A percentile compares a stretch with the other conserved stretches of the same genome.
Evolutionary conservation across 352 stramenopile genomes (phyloP).

Genomic region (Aphanomyces invadans): DNA sequence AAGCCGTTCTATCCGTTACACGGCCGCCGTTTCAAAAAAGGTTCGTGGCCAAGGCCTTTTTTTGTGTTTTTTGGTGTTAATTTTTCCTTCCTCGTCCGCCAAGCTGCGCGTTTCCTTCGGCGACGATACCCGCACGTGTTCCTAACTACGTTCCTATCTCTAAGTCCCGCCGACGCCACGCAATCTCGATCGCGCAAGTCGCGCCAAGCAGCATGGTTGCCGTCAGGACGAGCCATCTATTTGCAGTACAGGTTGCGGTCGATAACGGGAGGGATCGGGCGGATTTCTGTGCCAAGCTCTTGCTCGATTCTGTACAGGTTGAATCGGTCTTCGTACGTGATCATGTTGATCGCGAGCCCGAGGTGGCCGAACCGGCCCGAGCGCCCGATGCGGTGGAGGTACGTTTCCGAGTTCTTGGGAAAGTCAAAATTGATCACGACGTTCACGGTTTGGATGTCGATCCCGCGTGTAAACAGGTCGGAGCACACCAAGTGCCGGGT

Average conservation of each 20-base stretch:
- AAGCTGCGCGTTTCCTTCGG: no score
- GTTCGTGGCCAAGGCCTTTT: no score
- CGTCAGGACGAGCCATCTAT: conserved; percentile 30
- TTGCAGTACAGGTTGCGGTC: conserved; percentile 98
- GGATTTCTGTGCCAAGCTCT: conserved; percentile 98
- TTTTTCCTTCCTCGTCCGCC: background rate
- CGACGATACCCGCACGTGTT: background rate
- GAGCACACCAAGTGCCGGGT: conserved; percentile 97
- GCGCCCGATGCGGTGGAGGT: conserved; percentile 98
- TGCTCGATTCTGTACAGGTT: conserved; percentile 98
- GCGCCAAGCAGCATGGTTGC: conserved; percentile 7
- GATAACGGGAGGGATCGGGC: conserved; percentile 97
- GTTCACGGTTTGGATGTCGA: conserved; percentile 99
- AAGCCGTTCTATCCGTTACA: background rate
- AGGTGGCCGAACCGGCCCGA: conserved; percentile 98
- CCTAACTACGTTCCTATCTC: conserved; percentile 12
- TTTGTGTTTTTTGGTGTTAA: conserved; percentile 21
- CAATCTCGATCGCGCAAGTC: background rate
- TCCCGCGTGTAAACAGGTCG: conserved; percentile 98
- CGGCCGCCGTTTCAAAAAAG: background rate
- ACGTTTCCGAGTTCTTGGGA: conserved; percentile 99
- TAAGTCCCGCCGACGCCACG: background rate
- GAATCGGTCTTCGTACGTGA: conserved; percentile 98
- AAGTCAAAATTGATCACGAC: conserved; percentile 99
- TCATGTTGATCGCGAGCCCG: conserved; percentile 99